Evolutionary conservation across 108 stramenopile species (phyloP).

Genomic region (Cyclotella distinguenda): DNA sequence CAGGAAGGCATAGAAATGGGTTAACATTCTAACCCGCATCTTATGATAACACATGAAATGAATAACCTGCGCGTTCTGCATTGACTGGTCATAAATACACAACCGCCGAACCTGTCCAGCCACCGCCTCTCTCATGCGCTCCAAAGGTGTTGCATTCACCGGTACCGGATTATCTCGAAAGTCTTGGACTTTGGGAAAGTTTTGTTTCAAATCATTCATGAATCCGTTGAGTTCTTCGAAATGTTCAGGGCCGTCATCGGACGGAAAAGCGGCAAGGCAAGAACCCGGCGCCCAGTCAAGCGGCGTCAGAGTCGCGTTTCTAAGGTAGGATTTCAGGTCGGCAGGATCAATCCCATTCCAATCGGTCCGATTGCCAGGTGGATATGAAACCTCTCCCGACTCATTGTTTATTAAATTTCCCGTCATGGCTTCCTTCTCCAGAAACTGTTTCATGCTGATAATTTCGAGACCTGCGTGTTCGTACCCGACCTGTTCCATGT

Average conservation of each 20-base stretch:
- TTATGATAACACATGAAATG: slow-evolving; percentile 69
- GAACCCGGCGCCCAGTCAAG: slow-evolving; percentile 64
- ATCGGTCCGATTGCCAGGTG: slow-evolving; percentile 69
- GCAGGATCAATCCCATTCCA: slow-evolving; percentile 63
- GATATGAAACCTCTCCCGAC: slow-evolving; percentile 58
- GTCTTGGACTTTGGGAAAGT: slow-evolving; percentile 20
- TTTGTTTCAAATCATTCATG: slow-evolving; percentile 33
- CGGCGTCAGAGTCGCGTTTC: slow-evolving; percentile 47
- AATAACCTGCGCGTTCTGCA: slow-evolving; percentile 65
- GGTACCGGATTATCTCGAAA: slow-evolving; percentile 53
- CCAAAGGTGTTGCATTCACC: slow-evolving; percentile 54
- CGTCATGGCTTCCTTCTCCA: slow-evolving; percentile 53
- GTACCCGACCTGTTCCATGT: slow-evolving; percentile 50
- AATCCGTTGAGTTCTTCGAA: slow-evolving; percentile 53
- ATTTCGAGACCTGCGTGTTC: slow-evolving; percentile 75
- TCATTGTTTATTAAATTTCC: slow-evolving; percentile 49
- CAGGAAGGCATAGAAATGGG: slow-evolving; percentile 84
- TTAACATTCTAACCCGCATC: slow-evolving; percentile 60
- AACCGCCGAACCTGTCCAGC: slow-evolving; percentile 52
- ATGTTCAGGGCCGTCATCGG: slow-evolving; percentile 53
- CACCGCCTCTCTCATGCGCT: slow-evolving; percentile 65
- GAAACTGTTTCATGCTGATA: slow-evolving; percentile 75
- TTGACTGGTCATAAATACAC: slow-evolving; percentile 67
- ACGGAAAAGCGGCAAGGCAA: slow-evolving; percentile 83
- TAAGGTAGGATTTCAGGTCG: slow-evolving; percentile 53